Base-by-base conservation (phyloP, 805 yeast species). In the Komagataella pseudopastoris region DNA sequence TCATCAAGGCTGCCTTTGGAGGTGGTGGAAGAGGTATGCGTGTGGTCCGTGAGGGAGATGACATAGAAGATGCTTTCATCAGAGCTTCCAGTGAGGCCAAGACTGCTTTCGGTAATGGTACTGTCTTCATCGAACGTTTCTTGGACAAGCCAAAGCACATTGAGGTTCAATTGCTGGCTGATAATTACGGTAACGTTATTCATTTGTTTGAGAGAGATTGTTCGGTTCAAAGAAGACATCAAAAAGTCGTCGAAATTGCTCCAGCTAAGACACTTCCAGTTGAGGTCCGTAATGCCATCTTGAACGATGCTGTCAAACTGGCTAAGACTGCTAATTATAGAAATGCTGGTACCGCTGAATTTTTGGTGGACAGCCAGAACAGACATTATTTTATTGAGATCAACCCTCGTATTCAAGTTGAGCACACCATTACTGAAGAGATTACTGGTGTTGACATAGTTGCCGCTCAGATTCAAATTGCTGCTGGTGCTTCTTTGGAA, bases 1-100 rank as follows among this genome's bases (percentile, higher is more conserved):
- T 91, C 70, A 89, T 91, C 71, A 91, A 91, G 71, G 99, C 99
- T 48, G 99, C 99, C 44, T 93, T 86, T 64, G 99, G 99, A 67
- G 99, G 99, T 72, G 99, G 99, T 76, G 99, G 99, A 65, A 83
- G 98, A 72, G 99, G 99, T 78, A 93, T 91, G 98, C 83, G 99
- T 73, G 99, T 91, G 50, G 99, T 91, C 47, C 77, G 95, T 63
- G 96, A 91, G 69, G 97, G 96, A 61, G 99, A 93, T 60, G 88
- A 83, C 67, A 80, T 91, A 54, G 83, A 66, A 48, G 97, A 91
- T 66, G 97, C 98, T 44, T 91, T 93, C 73, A 71, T 76, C 62
- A 84, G 99, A 71, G 98, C 98, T 43, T 80, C 85, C 30, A 85
- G 96, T 47, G 99, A 91, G 74, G 98, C 98, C 54, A 76, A 81